phyloP scores from a whole-genome alignment of 352 stramenopile species.

The Phytopythium litorale region DNA sequence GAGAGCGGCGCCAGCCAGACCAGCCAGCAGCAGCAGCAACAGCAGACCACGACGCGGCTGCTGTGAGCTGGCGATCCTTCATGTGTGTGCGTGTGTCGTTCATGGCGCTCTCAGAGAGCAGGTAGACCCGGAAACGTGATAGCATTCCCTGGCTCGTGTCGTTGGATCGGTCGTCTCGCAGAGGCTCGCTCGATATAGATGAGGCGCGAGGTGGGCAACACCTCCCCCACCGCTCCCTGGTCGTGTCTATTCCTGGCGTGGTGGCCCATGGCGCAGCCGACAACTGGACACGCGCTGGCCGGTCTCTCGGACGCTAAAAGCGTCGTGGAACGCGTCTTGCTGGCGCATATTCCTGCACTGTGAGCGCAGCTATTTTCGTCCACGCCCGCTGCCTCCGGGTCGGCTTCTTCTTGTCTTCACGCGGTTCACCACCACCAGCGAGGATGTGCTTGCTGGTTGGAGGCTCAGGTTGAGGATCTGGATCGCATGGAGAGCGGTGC shows the following conservation, averaged over 20 bases:
- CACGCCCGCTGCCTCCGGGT: too few relatives aligned
- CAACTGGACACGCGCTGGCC: not conserved
- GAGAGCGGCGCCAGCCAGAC: constrained; percentile 3
- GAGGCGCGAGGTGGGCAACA: not conserved
- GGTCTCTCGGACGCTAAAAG: not conserved
- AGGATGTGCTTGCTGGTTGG: not conserved
- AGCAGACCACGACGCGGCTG: not conserved
- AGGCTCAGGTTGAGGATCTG: not conserved
- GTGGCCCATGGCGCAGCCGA: not conserved
- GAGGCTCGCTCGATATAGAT: not conserved
- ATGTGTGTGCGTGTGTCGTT: not conserved
- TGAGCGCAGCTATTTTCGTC: not conserved
- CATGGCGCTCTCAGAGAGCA: not conserved
- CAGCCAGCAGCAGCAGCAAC: constrained; percentile 2
- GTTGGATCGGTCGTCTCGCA: not conserved
- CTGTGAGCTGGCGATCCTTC: not conserved
- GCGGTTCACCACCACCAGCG: too few relatives aligned
- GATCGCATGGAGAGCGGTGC: not conserved
- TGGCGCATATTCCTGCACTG: not conserved
- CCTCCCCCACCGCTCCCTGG: not conserved
- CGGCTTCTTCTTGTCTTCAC: not conserved
- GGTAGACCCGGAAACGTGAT: not conserved
- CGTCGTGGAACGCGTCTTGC: not conserved
- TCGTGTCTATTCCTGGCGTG: not conserved
- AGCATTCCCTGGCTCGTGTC: not conserved